Percentiles rank a stretch among this genome's conserved stretches.
These are phyloP conservation scores for Ophiosphaerella narmari DNA, from an alignment of 2,329 filamentous ascomycete species.

Conservation along the genomic window DNA sequence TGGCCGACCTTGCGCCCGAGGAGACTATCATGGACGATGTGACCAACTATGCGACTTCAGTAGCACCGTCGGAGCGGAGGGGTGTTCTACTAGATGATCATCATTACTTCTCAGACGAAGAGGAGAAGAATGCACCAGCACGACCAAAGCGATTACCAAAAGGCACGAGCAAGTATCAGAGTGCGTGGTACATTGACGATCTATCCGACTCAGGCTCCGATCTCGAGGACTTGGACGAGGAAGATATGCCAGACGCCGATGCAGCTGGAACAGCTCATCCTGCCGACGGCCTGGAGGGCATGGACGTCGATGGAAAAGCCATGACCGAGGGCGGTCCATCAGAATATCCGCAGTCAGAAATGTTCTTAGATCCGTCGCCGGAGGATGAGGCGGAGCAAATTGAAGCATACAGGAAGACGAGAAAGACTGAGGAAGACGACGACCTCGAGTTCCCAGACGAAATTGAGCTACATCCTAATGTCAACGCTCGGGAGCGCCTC, in stretches of 20 bases:
- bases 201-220: constrained; percentile 86
- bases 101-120: constrained; percentile 95
- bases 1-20: constrained; percentile 84
- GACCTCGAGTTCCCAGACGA: constrained; percentile 97
- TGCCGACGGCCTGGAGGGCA: constrained; percentile 80
- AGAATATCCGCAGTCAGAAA: constrained; percentile 91
- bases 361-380: constrained; percentile 78
- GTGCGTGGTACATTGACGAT: constrained; percentile 88
- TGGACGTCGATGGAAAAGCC: constrained; percentile 56
- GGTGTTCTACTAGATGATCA: constrained; percentile 95
- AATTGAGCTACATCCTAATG: constrained; percentile 88
- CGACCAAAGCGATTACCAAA: constrained; percentile 78
- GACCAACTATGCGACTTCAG: constrained; percentile 53
- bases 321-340: constrained; percentile 79
- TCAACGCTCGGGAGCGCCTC: constrained; percentile 82
- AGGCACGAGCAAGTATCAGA: constrained; percentile 92
- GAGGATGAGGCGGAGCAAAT: constrained; percentile 85
- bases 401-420: constrained; percentile 77
- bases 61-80: constrained; percentile 62
- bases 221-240: constrained; percentile 64
- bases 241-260: constrained; percentile 60
- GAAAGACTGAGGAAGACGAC: constrained; percentile 80
- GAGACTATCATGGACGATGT: constrained; percentile 78
- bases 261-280: constrained; percentile 64
- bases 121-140: constrained; percentile 62